Evolutionary conservation across 768 basidiomycete genomes (phyloP).

Genomic region (Amanita muscaria): DNA sequence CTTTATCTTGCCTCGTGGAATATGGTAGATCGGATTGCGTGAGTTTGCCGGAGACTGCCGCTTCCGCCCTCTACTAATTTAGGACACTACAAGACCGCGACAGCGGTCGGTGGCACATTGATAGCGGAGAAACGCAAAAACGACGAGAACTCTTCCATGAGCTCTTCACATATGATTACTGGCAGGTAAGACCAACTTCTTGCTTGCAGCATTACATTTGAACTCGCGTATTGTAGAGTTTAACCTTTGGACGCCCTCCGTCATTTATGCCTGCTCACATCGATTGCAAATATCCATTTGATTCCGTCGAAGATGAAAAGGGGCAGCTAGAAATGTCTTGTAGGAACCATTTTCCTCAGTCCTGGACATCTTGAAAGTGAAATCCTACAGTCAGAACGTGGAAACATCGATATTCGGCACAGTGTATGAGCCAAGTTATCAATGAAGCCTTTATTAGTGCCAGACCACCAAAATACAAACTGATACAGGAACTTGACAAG

Average conservation of each 20-base stretch:
- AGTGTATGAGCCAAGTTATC: constrained; percentile 55
- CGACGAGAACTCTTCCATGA: constrained; percentile 58
- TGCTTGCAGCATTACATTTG: constrained; percentile 6
- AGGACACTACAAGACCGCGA: constrained; percentile 44
- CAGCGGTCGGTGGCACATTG: constrained; percentile 55
- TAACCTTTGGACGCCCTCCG: constrained; percentile 65
- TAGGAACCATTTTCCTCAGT: constrained; percentile 23
- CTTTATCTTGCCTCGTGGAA: too few species aligned
- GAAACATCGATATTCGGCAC: constrained; percentile 59
- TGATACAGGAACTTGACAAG: constrained; percentile 56
- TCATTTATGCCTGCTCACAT: constrained; percentile 51
- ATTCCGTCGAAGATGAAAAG: constrained; percentile 31
- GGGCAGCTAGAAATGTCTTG: constrained; percentile 58
- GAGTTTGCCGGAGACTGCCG: constrained; percentile 23
- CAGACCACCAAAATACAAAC: constrained; percentile 49
- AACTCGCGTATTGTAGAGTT: constrained; percentile 32
- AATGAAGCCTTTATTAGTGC: constrained; percentile 66
- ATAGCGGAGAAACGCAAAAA: constrained; percentile 45
- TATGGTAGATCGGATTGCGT: constrained; percentile 65
- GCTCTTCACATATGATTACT: constrained; percentile 57
- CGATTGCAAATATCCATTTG: constrained; percentile 44
- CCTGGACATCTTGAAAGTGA: constrained; percentile 1
- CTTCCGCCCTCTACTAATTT: constrained; percentile 2
- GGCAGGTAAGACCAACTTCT: constrained; percentile 42
- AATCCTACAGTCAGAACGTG: constrained; percentile 45